These are phyloP conservation scores for Spathaspora sp. DNA, from an alignment of 805 yeast species.

Conservation along the genomic window DNA sequence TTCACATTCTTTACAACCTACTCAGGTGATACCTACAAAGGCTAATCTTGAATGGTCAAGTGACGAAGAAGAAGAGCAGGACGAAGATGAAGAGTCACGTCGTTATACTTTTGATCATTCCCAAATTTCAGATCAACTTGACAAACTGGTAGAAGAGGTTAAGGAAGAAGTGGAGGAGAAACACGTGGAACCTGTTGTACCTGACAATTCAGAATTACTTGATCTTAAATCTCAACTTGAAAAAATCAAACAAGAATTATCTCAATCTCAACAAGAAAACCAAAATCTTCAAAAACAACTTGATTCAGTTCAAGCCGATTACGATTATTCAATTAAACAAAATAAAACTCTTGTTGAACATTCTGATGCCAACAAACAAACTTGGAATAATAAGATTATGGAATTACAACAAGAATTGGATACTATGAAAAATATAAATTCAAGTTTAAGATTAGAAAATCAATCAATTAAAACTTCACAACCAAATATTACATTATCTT, in stretches of 20 bases:
- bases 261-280: slow-evolving; percentile 11
- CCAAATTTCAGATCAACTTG: not conserved
- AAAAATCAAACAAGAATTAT: slow-evolving; percentile 22
- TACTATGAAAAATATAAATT: slow-evolving; percentile 23
- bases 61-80: slow-evolving; percentile 59
- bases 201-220: not conserved
- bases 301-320: slow-evolving; percentile 18
- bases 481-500: not conserved
- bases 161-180: not conserved
- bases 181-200: not conserved
- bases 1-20: slow-evolving; percentile 40
- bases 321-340: slow-evolving; percentile 16
- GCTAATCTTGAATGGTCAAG: slow-evolving; percentile 87
- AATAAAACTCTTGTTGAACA: slow-evolving; percentile 15
- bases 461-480: slow-evolving; percentile 28
- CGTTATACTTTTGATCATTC: not conserved
- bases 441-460: slow-evolving; percentile 35
- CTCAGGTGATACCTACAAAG: slow-evolving; percentile 78
- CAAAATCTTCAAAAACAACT: slow-evolving; percentile 13
- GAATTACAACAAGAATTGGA: slow-evolving; percentile 22
- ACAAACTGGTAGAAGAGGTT: not conserved
- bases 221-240: slow-evolving; percentile 12
- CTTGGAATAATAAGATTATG: not conserved
- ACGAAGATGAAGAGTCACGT: not conserved
- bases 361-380: slow-evolving; percentile 13